phyloP scores from a whole-genome alignment of 768 basidiomycete genomes.

The Amanita pseudoporphyria region DNA sequence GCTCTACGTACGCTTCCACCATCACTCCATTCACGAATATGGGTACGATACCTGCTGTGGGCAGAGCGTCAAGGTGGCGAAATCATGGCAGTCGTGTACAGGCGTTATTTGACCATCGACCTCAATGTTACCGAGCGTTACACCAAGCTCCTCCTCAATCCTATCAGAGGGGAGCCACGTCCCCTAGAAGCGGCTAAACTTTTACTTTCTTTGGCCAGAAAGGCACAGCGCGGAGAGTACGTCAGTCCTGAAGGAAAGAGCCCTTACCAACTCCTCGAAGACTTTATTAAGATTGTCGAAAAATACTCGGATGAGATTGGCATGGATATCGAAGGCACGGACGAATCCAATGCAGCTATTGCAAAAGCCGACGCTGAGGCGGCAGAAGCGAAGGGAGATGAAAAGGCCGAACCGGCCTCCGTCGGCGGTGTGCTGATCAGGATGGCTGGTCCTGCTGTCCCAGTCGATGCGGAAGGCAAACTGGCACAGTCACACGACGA shows the following conservation, averaged over 20 bases:
- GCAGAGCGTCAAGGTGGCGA: slow-evolving; percentile 73
- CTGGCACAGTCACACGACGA: slow-evolving; percentile 51
- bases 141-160: slow-evolving; percentile 56
- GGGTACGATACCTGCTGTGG: slow-evolving; percentile 91
- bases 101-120: slow-evolving; percentile 81
- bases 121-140: slow-evolving; percentile 76
- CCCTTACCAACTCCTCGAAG: slow-evolving; percentile 86
- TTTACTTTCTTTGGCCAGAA: slow-evolving; percentile 72
- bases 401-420: slow-evolving; percentile 30
- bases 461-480: slow-evolving; percentile 43
- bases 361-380: slow-evolving; percentile 34
- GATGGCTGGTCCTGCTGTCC: slow-evolving; percentile 55
- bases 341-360: slow-evolving; percentile 41
- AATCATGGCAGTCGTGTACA: slow-evolving; percentile 76
- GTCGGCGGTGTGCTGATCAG: slow-evolving; percentile 57
- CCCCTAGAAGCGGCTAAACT: slow-evolving; percentile 94
- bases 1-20: slow-evolving; percentile 90
- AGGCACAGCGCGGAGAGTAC: slow-evolving; percentile 77
- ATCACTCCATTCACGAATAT: slow-evolving; percentile 84
- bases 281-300: slow-evolving; percentile 90
- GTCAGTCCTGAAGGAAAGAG: slow-evolving; percentile 88
- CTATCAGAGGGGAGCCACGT: slow-evolving; percentile 46
- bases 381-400: slow-evolving; percentile 23
- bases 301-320: slow-evolving; percentile 89
- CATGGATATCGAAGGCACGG: slow-evolving; percentile 69